A percentile compares a stretch with the other conserved stretches of the same genome.
These are phyloP conservation scores for Parathielavia hyrcaniae DNA, from an alignment of 495 filamentous ascomycete genomes.

Conservation along the genomic window DNA sequence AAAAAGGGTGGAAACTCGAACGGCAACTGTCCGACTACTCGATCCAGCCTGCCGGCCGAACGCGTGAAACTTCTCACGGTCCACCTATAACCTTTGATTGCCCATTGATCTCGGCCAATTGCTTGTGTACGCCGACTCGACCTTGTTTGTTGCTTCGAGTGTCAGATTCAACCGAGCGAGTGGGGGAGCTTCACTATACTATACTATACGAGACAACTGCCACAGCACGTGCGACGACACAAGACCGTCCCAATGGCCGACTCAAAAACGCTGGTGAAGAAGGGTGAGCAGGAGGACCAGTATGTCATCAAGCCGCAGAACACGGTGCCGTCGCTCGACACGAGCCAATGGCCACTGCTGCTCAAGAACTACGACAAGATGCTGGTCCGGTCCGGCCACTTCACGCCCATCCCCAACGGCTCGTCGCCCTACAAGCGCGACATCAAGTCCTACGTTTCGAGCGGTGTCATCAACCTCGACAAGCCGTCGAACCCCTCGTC, in stretches of 20 bases:
- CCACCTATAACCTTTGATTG: constrained; percentile 18
- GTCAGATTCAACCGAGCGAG: neutral
- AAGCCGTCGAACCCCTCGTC: constrained; percentile 97
- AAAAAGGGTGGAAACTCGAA: constrained; percentile 18
- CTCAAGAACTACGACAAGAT: constrained; percentile 88
- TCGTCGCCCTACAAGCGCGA: constrained; percentile 82
- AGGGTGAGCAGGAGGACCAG: constrained; percentile 57
- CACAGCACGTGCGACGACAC: neutral
- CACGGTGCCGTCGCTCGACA: constrained; percentile 61
- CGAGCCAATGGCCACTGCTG: constrained; percentile 78
- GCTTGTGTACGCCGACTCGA: neutral
- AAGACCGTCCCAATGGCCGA: constrained; percentile 15
- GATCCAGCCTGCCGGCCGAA: constrained; percentile 21
- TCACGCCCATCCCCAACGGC: constrained; percentile 86
- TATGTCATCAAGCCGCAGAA: constrained; percentile 84
- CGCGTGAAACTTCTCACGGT: constrained; percentile 18
- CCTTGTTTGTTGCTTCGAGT: neutral
- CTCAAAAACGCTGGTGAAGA: constrained; percentile 32
- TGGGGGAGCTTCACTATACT: neutral
- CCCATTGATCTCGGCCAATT: constrained; percentile 2
- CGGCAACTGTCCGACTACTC: constrained; percentile 22
- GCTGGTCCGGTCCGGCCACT: constrained; percentile 82
- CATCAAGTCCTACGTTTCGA: constrained; percentile 89
- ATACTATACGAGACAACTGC: neutral
- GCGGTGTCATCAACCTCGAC: constrained; percentile 91